Evolutionary conservation across 2,329 filamentous ascomycete genomes (phyloP), one percentile per base, ranked within the genome.

Genomic region (Pyrenochaeta sp.): DNA sequence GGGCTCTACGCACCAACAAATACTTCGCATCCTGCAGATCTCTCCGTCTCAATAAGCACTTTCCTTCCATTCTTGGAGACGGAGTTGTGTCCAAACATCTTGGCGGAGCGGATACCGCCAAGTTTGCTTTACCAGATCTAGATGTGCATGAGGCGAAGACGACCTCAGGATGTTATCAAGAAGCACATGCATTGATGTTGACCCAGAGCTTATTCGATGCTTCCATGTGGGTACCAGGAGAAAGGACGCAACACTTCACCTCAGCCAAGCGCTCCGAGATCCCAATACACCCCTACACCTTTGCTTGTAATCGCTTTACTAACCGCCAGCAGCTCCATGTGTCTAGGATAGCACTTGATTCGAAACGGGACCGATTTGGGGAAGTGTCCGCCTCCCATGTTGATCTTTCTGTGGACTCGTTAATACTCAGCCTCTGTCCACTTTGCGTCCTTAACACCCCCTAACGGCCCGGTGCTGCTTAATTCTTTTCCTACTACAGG

Each of bases 151-250:
- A 55, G 43, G 52, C 59, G 45, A 56, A 48, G 40, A 50, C 48
- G 32, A 59, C 51, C 32, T 51, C 49, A 52, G 45, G 36, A 46
- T 49, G 45, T 43, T 48, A 51, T 52, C 43, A 49, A 49, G 34
- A 32, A 47, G 62, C 45, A 58, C 50, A 48, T 58, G 55, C 56
- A 49, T 42, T 44, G 46, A 37, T 40, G 31, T 44, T 51, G 46
- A 53, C 38, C 44, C 49, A 56, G 48, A 55, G 46, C 60, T 62
- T 57, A 59, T 66, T 58, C 55, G 58, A 59, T 53, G 51, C 57
- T 60, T 40, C 41, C 44, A 48, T 46, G 64, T 67, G 65, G 63
- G 47, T 62, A 60, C 59, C 34, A 59, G 56, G 61, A 55, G 55
- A 45, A 52, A 44, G 48, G 51, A 65, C 60, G 61, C 58, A 63